A percentile compares a stretch with the other conserved stretches of the same genome.
Conservation (phyloP, 345 rosid genomes). For the Eucalyptus erythrocorys region DNA sequence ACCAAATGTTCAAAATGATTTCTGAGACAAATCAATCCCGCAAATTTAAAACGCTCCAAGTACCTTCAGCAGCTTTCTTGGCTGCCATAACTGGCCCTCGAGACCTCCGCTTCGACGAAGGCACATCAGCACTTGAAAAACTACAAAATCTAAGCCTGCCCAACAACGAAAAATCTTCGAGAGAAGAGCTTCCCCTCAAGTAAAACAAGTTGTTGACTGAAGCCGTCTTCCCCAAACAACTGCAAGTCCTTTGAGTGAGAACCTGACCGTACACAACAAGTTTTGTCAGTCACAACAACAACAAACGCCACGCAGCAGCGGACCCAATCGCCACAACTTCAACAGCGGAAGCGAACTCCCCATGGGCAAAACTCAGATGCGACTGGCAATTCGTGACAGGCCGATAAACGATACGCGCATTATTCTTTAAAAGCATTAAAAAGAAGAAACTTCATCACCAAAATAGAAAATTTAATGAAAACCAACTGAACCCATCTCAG, state of each 20-base stretch:
- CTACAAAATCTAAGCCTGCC: conserved; percentile 27
- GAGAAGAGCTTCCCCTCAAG: conserved; percentile 30
- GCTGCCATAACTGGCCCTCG: conserved; percentile 95
- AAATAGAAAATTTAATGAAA: neutral
- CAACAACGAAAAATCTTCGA: conserved; percentile 29
- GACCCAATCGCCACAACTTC: neutral
- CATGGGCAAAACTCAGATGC: neutral
- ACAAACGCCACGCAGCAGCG: neutral
- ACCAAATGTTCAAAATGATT: neutral
- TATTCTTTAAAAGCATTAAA: neutral
- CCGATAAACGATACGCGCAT: neutral
- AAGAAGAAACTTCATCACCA: neutral
- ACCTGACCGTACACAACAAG: conserved; percentile 22
- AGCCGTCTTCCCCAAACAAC: conserved; percentile 30
- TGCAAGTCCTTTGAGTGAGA: conserved; percentile 33
- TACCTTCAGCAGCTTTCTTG: conserved; percentile 69
- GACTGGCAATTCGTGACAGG: neutral
- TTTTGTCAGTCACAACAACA: neutral
- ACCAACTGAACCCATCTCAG: neutral
- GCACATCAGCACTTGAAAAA: conserved; percentile 21
- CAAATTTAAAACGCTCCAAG: neutral
- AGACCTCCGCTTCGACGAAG: conserved; percentile 64
- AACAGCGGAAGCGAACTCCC: neutral
- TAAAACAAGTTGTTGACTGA: conserved; percentile 16
- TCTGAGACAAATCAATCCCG: neutral